Evolutionary conservation across 306 rosid species (phyloP).

Genomic region (Cicer judaicum): DNA sequence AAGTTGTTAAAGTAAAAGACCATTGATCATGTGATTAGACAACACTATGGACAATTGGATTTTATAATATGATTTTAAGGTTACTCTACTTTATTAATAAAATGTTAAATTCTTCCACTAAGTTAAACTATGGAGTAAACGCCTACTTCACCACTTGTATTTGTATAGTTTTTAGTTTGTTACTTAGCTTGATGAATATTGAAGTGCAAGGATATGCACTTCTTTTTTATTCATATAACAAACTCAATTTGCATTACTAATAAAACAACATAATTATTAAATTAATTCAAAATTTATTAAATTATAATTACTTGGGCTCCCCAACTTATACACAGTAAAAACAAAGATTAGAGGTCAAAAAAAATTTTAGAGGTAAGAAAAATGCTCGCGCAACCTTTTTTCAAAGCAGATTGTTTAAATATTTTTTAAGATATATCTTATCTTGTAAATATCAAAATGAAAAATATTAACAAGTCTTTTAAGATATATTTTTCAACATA

Average conservation of each 20-base stretch:
- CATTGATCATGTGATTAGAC: slow-evolving; percentile 68
- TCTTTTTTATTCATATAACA: slow-evolving; percentile 2
- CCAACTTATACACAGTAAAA: too few relatives aligned
- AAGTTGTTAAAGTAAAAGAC: slow-evolving; percentile 25
- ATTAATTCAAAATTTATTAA: too few relatives aligned
- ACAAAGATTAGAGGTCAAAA: too few relatives aligned
- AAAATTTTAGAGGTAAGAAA: too few relatives aligned
- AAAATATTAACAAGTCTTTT: too few relatives aligned
- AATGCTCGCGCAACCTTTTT: too few relatives aligned
- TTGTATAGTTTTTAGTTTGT: neutral
- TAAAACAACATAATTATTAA: too few relatives aligned
- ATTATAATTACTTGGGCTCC: too few relatives aligned
- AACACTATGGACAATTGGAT: slow-evolving; percentile 52
- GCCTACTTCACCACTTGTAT: neutral
- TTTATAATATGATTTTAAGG: slow-evolving; percentile 29
- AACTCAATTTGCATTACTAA: neutral
- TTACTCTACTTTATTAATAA: slow-evolving; percentile 33
- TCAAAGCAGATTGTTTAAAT: too few relatives aligned
- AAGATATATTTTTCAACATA: too few relatives aligned
- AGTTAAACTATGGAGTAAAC: slow-evolving; percentile 21
- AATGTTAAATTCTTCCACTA: slow-evolving; percentile 69
- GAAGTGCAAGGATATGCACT: neutral
- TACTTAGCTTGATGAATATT: neutral
- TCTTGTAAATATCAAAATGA: too few relatives aligned
- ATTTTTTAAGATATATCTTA: too few relatives aligned